Conservation (phyloP, 1,284 basidiomycete genomes). For the Ustilago bromivora region DNA sequence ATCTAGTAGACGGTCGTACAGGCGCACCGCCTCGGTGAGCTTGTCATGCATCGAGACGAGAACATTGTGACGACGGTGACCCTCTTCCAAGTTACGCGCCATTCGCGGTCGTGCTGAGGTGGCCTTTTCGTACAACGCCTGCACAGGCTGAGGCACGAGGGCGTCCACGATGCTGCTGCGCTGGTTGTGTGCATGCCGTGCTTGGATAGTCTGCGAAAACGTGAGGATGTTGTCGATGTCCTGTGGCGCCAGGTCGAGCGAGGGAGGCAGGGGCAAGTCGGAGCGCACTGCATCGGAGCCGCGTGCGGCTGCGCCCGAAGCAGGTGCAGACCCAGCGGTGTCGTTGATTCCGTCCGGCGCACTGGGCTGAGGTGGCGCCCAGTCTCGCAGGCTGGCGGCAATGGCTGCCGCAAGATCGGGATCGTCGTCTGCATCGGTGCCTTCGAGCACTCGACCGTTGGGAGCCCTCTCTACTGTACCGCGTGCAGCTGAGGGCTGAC, state of each 20-base stretch:
- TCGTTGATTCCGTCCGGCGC: constrained; percentile 54
- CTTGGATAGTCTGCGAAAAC: constrained; percentile 62
- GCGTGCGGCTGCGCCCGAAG: constrained; percentile 1
- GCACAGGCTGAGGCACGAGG: constrained; percentile 39
- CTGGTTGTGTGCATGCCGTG: constrained; percentile 51
- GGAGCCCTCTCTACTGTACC: constrained; percentile 68
- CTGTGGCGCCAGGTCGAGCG: constrained; percentile 59
- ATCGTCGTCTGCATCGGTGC: constrained; percentile 84
- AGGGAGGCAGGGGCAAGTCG: constrained; percentile 55
- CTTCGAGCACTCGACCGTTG: constrained; percentile 60
- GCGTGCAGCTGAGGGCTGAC: constrained; percentile 72
- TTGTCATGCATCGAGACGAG: constrained; percentile 93
- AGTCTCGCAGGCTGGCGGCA: constrained; percentile 89
- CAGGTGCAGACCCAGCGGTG: constrained; percentile 13
- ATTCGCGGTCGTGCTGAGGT: constrained; percentile 83
- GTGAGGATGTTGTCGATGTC: constrained; percentile 67
- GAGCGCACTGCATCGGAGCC: constrained; percentile 7
- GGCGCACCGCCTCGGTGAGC: constrained; percentile 86
- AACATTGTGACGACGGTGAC: constrained; percentile 85
- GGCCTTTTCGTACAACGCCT: constrained; percentile 84
- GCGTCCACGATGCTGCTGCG: constrained; percentile 42
- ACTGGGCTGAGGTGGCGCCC: constrained; percentile 58
- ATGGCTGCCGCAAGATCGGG: constrained; percentile 93
- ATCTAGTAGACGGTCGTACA: constrained; percentile 88
- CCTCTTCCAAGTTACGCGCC: constrained; percentile 85